Percentiles rank a stretch among this genome's conserved stretches.
These are phyloP conservation scores for Barnettozyma californica DNA, from an alignment of 805 yeast species.

Conservation along the genomic window DNA sequence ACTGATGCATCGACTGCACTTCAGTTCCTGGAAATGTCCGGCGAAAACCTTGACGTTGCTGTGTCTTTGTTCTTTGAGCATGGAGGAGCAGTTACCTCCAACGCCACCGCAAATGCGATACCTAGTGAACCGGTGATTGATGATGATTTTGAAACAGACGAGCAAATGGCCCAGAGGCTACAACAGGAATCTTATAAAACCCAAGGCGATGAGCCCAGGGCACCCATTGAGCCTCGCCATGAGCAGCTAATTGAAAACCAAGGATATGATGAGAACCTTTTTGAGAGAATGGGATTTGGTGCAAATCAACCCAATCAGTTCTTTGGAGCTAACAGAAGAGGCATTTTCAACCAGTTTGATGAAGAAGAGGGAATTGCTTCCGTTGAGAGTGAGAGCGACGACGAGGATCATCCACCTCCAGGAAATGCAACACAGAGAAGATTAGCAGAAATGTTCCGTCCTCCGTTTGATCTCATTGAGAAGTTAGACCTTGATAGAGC, in stretches of 20 bases:
- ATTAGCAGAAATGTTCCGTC: conserved; percentile 78
- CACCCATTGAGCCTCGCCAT: conserved; percentile 71
- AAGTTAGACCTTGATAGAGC: conserved; percentile 69
- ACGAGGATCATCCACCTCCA: conserved; percentile 29
- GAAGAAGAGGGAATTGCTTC: conserved; percentile 26
- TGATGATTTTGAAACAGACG: conserved; percentile 33
- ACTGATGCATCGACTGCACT: conserved; percentile 62
- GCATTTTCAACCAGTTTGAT: conserved; percentile 31
- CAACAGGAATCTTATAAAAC: conserved; percentile 54
- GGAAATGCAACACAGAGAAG: conserved; percentile 48
- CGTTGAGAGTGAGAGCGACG: conserved; percentile 29
- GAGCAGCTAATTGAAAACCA: conserved; percentile 63
- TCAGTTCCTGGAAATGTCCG: conserved; percentile 75
- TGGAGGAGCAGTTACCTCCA: conserved; percentile 31
- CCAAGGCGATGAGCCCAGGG: conserved; percentile 44
- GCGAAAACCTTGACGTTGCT: conserved; percentile 75
- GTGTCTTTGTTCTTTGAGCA: conserved; percentile 77
- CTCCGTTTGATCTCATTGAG: conserved; percentile 87
- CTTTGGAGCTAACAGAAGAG: conserved; percentile 31
- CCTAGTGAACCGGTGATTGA: conserved; percentile 10
- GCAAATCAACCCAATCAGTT: conserved; percentile 16
- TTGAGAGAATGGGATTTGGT: conserved; percentile 8
- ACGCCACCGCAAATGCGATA: conserved; percentile 4
- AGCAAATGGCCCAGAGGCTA: conserved; percentile 52
- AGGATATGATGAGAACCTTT: conserved; percentile 32